Conservation (phyloP, 768 basidiomycete genomes). For the Boletus vermiculosoides region DNA sequence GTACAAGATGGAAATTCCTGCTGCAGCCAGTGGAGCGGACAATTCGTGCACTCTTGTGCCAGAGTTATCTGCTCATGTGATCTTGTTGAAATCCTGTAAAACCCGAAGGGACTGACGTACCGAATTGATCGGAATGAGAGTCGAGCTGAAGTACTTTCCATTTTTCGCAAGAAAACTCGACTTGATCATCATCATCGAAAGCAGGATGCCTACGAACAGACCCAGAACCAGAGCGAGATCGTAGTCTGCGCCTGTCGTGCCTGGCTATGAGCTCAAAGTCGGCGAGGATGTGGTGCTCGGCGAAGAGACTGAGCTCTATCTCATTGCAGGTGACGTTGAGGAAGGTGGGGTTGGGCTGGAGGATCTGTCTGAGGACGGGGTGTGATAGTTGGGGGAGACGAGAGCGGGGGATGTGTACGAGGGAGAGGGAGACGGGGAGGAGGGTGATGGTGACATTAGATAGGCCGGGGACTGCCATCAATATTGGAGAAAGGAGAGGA, state of each 20-base stretch:
- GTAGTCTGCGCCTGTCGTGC: slow-evolving; percentile 50
- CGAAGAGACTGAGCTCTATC: slow-evolving; percentile 75
- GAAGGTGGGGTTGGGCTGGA: slow-evolving; percentile 64
- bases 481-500: slow-evolving; percentile 12
- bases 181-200: slow-evolving; percentile 40
- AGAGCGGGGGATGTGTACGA: slow-evolving; percentile 74
- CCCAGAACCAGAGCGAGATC: slow-evolving; percentile 41
- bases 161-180: slow-evolving; percentile 69
- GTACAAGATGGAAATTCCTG: slow-evolving; percentile 79
- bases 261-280: slow-evolving; percentile 64
- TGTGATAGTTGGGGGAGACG: slow-evolving; percentile 58
- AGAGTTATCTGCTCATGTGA: slow-evolving; percentile 49
- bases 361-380: slow-evolving; percentile 65
- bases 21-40: slow-evolving; percentile 71
- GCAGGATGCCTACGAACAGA: slow-evolving; percentile 24
- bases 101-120: slow-evolving; percentile 36
- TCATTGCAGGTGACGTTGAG: slow-evolving; percentile 78
- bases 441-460: slow-evolving; percentile 60
- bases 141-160: slow-evolving; percentile 84
- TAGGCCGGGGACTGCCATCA: slow-evolving; percentile 25
- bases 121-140: slow-evolving; percentile 69
- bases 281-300: slow-evolving; percentile 51
- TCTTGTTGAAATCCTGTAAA: slow-evolving; percentile 4
- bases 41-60: slow-evolving; percentile 74
- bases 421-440: slow-evolving; percentile 67